These are phyloP conservation scores for Moelleriella libera DNA, from an alignment of 2,329 filamentous ascomycete genomes.

Conservation along the genomic window DNA sequence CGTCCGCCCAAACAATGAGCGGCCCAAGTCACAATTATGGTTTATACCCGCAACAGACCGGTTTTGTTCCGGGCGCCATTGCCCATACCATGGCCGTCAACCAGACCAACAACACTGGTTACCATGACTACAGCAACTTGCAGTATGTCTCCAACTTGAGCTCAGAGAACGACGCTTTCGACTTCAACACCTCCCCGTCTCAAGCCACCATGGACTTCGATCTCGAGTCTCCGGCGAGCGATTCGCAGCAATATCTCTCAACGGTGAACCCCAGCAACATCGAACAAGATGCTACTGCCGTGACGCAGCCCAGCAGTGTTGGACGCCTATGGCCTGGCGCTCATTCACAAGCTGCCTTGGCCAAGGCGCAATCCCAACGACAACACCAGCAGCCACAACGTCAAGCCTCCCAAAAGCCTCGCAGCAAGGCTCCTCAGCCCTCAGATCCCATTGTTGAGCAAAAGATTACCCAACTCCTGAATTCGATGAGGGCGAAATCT, in stretches of 20 bases:
- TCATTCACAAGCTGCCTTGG: slow-evolving; percentile 76
- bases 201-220: slow-evolving; percentile 50
- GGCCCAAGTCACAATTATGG: slow-evolving; percentile 92
- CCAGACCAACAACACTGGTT: slow-evolving; percentile 41
- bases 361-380: slow-evolving; percentile 56
- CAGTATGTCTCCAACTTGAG: slow-evolving; percentile 42
- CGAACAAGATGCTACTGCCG: slow-evolving; percentile 39
- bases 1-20: slow-evolving; percentile 48
- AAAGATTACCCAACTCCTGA: slow-evolving; percentile 83
- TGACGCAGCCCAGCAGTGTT: slow-evolving; percentile 38
- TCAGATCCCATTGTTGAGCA: slow-evolving; percentile 69
- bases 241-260: slow-evolving; percentile 51
- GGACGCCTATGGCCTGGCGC: slow-evolving; percentile 84
- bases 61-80: slow-evolving; percentile 73
- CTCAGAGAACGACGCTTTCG: slow-evolving; percentile 51
- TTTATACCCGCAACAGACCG: slow-evolving; percentile 89
- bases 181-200: slow-evolving; percentile 57
- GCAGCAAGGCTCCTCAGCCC: slow-evolving; percentile 35
- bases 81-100: slow-evolving; percentile 69
- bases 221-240: slow-evolving; percentile 23
- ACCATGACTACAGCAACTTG: slow-evolving; percentile 32
- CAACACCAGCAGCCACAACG: slow-evolving; percentile 47
- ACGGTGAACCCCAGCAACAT: slow-evolving; percentile 62
- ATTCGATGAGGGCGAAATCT: slow-evolving; percentile 75
- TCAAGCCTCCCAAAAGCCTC: slow-evolving; percentile 34